Evolutionary conservation across 257 asterid species (phyloP).

Genomic region (Parsonsia alboflavescens): DNA sequence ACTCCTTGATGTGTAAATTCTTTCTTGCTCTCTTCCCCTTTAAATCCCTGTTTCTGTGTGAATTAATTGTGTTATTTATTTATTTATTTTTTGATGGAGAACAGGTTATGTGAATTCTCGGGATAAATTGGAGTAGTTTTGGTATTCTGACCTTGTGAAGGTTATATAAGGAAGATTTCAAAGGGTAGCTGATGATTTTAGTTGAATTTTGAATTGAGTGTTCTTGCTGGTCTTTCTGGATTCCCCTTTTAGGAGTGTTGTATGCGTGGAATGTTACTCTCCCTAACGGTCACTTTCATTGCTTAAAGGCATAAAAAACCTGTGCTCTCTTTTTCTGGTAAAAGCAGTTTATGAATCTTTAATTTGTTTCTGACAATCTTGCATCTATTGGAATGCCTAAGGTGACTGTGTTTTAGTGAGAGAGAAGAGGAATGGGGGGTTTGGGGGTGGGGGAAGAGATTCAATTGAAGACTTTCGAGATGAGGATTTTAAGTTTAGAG

Average conservation of each 20-base stretch:
- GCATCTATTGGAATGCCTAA: neutral
- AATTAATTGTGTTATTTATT: neutral
- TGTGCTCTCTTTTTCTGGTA: neutral
- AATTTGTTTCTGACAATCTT: neutral
- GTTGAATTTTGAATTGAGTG: constrained; percentile 6
- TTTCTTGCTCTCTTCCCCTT: neutral
- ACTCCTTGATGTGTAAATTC: constrained; percentile 20
- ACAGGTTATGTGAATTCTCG: neutral
- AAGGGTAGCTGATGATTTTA: constrained; percentile 15
- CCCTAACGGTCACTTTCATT: constrained; percentile 14
- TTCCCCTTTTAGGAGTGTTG: neutral
- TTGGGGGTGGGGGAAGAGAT: neutral
- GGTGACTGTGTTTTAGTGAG: neutral
- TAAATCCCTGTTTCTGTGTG: neutral
- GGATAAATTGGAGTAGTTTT: neutral
- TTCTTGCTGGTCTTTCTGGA: constrained; percentile 10
- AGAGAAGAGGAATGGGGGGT: neutral
- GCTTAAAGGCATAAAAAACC: neutral
- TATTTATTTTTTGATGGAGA: neutral
- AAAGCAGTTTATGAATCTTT: neutral
- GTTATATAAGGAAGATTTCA: constrained; percentile 5
- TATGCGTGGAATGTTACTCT: neutral
- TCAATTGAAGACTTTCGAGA: neutral
- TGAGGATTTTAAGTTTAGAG: neutral
- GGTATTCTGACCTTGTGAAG: constrained; percentile 3